phyloP scores from a whole-genome alignment of 2,329 filamentous ascomycete species.

The Calonectria ilicicola region DNA sequence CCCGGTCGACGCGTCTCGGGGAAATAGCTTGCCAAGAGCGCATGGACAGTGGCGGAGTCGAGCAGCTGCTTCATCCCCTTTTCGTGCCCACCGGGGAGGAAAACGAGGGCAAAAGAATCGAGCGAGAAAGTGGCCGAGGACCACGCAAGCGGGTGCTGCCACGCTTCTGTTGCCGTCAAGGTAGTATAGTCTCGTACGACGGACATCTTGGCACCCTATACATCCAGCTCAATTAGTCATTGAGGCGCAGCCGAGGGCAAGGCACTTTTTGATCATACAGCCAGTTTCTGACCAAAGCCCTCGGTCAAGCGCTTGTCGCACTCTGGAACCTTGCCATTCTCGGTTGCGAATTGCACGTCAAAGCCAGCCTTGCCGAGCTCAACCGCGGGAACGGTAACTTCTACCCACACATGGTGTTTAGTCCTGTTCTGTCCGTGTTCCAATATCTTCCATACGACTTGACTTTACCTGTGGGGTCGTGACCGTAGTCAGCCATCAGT shows the following conservation, averaged over 20 bases:
- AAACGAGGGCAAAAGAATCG: slow-evolving; percentile 35
- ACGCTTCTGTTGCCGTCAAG: slow-evolving; percentile 57
- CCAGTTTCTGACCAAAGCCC: slow-evolving; percentile 61
- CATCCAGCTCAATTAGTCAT: background rate
- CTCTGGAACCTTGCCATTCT: slow-evolving; percentile 57
- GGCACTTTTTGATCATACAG: slow-evolving; percentile 48
- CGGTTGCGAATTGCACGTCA: slow-evolving; percentile 62
- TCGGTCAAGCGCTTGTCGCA: slow-evolving; percentile 64
- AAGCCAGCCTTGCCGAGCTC: slow-evolving; percentile 62
- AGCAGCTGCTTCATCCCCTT: slow-evolving; percentile 64
- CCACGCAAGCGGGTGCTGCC: slow-evolving; percentile 59
- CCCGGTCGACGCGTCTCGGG: slow-evolving; percentile 57
- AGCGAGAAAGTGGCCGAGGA: slow-evolving; percentile 56
- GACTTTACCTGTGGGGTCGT: slow-evolving; percentile 63
- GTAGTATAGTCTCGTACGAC: slow-evolving; percentile 55
- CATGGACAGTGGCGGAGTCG: slow-evolving; percentile 59
- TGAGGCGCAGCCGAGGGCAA: background rate
- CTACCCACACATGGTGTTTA: slow-evolving; percentile 43
- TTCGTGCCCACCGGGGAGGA: slow-evolving; percentile 56
- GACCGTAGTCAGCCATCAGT: slow-evolving; percentile 66
- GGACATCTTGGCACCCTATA: slow-evolving; percentile 57
- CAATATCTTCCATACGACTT: background rate
- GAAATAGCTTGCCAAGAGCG: slow-evolving; percentile 59
- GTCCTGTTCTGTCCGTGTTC: background rate
- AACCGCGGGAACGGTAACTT: slow-evolving; percentile 62